phyloP scores from a whole-genome alignment of 208 protist genomes.

The Trypanosoma avium region DNA sequence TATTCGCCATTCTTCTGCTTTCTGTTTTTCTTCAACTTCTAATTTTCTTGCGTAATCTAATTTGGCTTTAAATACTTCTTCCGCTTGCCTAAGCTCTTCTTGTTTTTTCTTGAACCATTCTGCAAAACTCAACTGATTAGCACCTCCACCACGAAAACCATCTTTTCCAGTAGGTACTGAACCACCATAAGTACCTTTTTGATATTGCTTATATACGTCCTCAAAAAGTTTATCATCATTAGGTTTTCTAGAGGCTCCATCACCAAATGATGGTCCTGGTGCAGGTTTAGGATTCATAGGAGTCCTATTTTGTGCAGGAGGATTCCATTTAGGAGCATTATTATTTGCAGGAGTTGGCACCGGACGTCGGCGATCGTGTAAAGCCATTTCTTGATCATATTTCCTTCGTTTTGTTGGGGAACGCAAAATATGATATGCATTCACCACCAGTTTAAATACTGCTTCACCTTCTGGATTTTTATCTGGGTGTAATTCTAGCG shows the following conservation, averaged over 20 bases:
- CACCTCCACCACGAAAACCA: slow-evolving; percentile 39
- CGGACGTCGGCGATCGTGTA: slow-evolving; percentile 33
- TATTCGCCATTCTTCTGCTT: slow-evolving; percentile 69
- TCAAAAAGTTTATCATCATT: slow-evolving; percentile 76
- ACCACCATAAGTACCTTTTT: slow-evolving; percentile 44
- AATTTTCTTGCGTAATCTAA: slow-evolving; percentile 70
- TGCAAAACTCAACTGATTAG: slow-evolving; percentile 55
- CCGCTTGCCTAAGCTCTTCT: slow-evolving; percentile 69
- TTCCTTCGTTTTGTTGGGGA: slow-evolving; percentile 67
- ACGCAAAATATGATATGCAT: slow-evolving; percentile 80
- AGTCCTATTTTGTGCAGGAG: neutral
- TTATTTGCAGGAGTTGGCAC: neutral
- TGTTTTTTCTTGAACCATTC: slow-evolving; percentile 87
- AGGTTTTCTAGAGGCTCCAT: slow-evolving; percentile 17
- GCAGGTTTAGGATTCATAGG: slow-evolving; percentile 7
- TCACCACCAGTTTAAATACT: slow-evolving; percentile 76
- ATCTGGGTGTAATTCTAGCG: slow-evolving; percentile 85
- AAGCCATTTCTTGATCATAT: slow-evolving; percentile 69
- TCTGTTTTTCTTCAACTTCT: slow-evolving; percentile 68
- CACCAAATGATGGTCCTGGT: slow-evolving; percentile 1
- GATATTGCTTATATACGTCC: slow-evolving; percentile 80
- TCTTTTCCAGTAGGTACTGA: slow-evolving; percentile 10
- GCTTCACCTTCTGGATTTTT: slow-evolving; percentile 88
- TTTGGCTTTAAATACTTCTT: slow-evolving; percentile 70
- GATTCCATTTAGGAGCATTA: slow-evolving; percentile 2